Evolutionary conservation across 1,139 yeast genomes (phyloP).

Genomic region (Chernovozyma sophiae-reginae): DNA sequence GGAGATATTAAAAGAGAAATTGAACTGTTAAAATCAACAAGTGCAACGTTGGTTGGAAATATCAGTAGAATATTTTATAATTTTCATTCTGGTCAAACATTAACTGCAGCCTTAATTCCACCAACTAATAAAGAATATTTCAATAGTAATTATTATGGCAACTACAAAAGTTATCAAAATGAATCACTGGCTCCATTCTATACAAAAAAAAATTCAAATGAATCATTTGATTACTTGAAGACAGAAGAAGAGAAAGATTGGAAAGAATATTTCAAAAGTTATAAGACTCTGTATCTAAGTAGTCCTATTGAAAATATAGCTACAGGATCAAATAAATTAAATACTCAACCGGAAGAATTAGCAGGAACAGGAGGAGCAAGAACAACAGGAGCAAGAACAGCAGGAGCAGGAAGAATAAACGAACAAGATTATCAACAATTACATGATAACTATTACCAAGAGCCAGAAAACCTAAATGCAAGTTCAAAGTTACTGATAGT

Average conservation of each 20-base stretch:
- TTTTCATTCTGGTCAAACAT: not conserved
- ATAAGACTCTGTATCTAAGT: not conserved
- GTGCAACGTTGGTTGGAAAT: conserved; percentile 6
- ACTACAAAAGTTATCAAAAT: not conserved
- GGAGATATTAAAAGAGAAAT: conserved; percentile 15
- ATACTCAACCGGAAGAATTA: too few relatives aligned
- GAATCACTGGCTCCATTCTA: not conserved
- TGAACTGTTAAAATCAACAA: conserved; percentile 6
- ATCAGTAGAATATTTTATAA: conserved; percentile 7
- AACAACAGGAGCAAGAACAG: too few relatives aligned
- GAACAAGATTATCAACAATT: not conserved
- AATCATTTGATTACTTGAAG: conserved; percentile 20
- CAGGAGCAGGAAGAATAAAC: not conserved
- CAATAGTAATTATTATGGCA: not conserved
- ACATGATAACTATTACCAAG: not conserved
- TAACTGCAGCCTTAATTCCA: conserved; percentile 2
- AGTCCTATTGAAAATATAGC: not conserved
- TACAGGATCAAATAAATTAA: too few relatives aligned
- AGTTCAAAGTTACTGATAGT: not conserved
- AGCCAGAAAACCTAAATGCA: not conserved
- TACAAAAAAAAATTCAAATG: not conserved
- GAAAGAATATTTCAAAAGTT: conserved; percentile 16
- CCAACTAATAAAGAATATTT: not conserved
- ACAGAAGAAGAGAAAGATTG: conserved; percentile 22
- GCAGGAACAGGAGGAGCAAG: too few relatives aligned